Base-by-base conservation (phyloP, 805 yeast species). In the Saccharomycopsis guyanensis region DNA sequence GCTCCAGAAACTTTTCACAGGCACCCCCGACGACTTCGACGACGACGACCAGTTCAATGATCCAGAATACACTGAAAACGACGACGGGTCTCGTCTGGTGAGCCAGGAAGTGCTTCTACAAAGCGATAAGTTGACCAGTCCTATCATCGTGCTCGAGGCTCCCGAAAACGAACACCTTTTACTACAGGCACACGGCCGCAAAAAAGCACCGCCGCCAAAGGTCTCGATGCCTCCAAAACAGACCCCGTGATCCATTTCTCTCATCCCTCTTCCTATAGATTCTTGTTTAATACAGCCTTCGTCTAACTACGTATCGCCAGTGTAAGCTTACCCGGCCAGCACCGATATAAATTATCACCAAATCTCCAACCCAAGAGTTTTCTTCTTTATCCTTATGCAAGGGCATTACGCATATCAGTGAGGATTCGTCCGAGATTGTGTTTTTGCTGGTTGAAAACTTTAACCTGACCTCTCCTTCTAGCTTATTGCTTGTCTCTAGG, bases 351-450 rank as follows among this genome's bases (percentile, higher is more conserved):
- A 27, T 10, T 10, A 8, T 10, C 32, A 19, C 19, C 20, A 16
- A 16, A 25, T 4, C 6, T 25, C 5, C 2, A n/a, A n/a, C n/a
- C n/a, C n/a, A n/a, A n/a, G n/a, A n/a, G n/a, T 3, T 41, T 23
- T 43, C 53, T 56, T 70, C 73, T 65, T 66, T 72, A 86, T 89
- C 97, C 82, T 91, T 91, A 87, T 91, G 97, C 98, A 84, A 83
- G 98, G 97, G 97, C 96, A 91, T 88, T 91, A 93, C 97, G 96
- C 95, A 95, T 87, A 88, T 91, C 97, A 89, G 96, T 91, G 98
- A 91, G 97, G 98, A 93, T 88, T 89, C 96, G 96, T 93, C 98
- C 97, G 98, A 91, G 98, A 88, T 89, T 95, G 95, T 91, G 97
- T 93, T 86, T 91, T 91, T 91, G 98, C 98, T 91, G 95, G 97